A percentile compares a stretch with the other conserved stretches of the same genome.
phyloP scores from a whole-genome alignment of 2,329 filamentous ascomycete genomes.

The Scortechinia acanthostroma region DNA sequence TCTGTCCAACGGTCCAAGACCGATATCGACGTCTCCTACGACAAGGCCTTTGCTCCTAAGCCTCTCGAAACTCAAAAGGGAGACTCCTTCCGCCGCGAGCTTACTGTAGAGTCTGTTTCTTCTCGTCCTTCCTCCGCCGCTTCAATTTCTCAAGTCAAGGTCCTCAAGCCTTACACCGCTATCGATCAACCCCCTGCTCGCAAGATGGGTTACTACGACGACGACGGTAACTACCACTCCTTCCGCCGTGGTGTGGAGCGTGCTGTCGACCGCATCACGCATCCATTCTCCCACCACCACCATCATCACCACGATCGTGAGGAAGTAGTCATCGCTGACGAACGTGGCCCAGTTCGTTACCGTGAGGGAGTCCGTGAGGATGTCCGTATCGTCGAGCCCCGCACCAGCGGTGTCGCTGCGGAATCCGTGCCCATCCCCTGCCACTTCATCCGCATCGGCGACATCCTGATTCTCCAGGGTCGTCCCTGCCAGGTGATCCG shows the following conservation, averaged over 20 bases:
- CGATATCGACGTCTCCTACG: neutral
- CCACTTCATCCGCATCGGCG: constrained; percentile 98
- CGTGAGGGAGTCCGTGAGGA: constrained; percentile 13
- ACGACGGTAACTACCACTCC: constrained; percentile 53
- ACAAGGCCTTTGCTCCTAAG: neutral
- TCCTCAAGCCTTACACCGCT: constrained; percentile 17
- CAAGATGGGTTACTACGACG: constrained; percentile 63
- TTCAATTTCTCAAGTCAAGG: constrained; percentile 7
- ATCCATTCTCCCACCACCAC: constrained; percentile 39
- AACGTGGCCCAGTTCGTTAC: constrained; percentile 19
- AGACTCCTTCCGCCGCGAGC: neutral
- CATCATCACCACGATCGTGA: constrained; percentile 26
- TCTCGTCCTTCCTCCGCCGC: constrained; percentile 6
- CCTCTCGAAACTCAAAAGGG: neutral
- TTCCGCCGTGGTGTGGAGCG: constrained; percentile 48
- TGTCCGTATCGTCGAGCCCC: constrained; percentile 8
- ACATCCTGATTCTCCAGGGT: constrained; percentile 97
- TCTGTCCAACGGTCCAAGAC: too few relatives aligned
- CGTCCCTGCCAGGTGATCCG: constrained; percentile 99
- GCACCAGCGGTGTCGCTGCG: constrained; percentile 33
- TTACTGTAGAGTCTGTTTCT: too few relatives aligned
- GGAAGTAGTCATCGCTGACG: constrained; percentile 39
- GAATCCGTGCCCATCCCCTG: constrained; percentile 97
- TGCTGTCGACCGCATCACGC: constrained; percentile 44
- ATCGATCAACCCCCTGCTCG: constrained; percentile 26